These are phyloP conservation scores for Xylaria telfairii DNA, from an alignment of 495 filamentous ascomycete species.

Conservation along the genomic window DNA sequence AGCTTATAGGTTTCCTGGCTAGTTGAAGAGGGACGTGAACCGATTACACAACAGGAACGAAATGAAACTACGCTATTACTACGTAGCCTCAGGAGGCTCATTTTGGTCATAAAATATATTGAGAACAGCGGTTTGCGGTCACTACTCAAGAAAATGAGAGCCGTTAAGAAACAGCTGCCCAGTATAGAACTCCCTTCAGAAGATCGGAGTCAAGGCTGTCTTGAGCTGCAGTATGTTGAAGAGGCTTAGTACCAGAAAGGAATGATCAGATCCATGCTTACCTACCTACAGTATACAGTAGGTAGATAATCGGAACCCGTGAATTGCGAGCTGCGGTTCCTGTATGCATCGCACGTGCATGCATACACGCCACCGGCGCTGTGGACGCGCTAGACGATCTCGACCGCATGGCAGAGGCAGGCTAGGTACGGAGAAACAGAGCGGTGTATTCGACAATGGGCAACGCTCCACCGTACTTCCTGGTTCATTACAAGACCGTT, in stretches of 20 bases:
- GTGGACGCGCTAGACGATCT: background rate
- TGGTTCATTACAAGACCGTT: background rate
- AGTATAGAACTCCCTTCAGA: background rate
- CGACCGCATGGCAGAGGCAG: background rate
- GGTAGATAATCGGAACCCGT: background rate
- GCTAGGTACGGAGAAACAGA: background rate
- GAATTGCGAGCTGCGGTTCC: background rate
- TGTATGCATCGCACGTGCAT: background rate
- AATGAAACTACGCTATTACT: background rate
- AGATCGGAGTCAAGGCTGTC: background rate
- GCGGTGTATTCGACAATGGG: background rate
- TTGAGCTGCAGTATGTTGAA: background rate
- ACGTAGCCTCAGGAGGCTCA: background rate
- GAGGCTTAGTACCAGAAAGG: background rate
- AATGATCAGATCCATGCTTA: no score
- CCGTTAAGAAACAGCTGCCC: no score
- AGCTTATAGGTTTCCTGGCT: background rate
- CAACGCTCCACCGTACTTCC: background rate
- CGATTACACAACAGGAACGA: background rate
- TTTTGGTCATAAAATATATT: background rate
- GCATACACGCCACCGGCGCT: background rate
- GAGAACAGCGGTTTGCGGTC: background rate
- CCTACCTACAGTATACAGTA: no score
- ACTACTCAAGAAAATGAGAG: background rate
- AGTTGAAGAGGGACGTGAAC: background rate